phyloP scores from a whole-genome alignment of 768 basidiomycete genomes.

The Amanita rimosa region DNA sequence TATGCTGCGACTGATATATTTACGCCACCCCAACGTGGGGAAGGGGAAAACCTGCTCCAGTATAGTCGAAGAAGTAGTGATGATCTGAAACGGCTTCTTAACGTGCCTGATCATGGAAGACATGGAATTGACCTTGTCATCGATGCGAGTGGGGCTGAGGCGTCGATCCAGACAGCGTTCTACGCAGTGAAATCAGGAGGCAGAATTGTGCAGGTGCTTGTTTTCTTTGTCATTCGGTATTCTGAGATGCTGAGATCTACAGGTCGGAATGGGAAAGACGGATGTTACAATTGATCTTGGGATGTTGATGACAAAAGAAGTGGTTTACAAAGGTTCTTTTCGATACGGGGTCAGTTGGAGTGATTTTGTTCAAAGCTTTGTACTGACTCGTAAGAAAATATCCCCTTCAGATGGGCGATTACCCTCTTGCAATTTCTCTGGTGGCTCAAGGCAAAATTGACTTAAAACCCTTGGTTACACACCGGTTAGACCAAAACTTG shows the following conservation, averaged over 20 bases:
- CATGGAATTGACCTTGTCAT: slow-evolving; percentile 75
- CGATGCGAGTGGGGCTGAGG: slow-evolving; percentile 90
- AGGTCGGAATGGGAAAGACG: slow-evolving; percentile 83
- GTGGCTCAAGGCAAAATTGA: slow-evolving; percentile 76
- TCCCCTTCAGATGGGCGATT: slow-evolving; percentile 62
- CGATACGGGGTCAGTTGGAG: slow-evolving; percentile 57
- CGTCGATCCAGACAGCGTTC: slow-evolving; percentile 81
- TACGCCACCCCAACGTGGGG: slow-evolving; percentile 44
- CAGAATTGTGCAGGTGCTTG: slow-evolving; percentile 51
- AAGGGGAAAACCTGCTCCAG: slow-evolving; percentile 54
- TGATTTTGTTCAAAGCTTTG: not conserved
- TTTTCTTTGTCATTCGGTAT: not conserved
- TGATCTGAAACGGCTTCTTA: slow-evolving; percentile 51
- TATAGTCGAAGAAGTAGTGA: slow-evolving; percentile 68
- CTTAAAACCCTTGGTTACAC: slow-evolving; percentile 82
- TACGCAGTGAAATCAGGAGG: slow-evolving; percentile 70
- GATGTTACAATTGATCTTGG: slow-evolving; percentile 68
- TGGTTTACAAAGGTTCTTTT: slow-evolving; percentile 85
- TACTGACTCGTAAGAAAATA: not conserved
- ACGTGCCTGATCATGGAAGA: slow-evolving; percentile 59
- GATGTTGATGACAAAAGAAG: slow-evolving; percentile 62
- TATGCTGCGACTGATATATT: slow-evolving; percentile 79
- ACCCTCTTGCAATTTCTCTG: slow-evolving; percentile 75
- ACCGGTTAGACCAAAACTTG: slow-evolving; percentile 40
- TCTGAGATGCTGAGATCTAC: not conserved